Percentiles rank a stretch among this genome's conserved stretches.
phyloP scores from a whole-genome alignment of 495 filamentous ascomycete genomes.

The Jackrogersella multiformis region DNA sequence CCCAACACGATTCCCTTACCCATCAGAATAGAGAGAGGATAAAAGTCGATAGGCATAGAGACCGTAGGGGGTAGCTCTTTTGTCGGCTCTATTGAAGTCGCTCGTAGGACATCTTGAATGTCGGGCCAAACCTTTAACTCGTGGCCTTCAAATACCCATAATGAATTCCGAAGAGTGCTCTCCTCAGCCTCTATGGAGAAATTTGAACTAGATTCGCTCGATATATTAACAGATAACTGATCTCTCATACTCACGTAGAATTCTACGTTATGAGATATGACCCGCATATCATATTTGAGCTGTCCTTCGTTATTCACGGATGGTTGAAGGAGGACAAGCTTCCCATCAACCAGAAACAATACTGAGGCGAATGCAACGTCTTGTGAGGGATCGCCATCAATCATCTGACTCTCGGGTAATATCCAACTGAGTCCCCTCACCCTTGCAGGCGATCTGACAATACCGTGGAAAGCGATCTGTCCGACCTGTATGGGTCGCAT shows the following conservation, averaged over 20 bases:
- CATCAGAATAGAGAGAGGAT: slow-evolving; percentile 86
- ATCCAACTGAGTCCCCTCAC: slow-evolving; percentile 97
- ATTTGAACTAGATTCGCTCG: slow-evolving; percentile 31
- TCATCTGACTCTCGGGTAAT: slow-evolving; percentile 87
- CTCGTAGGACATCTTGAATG: slow-evolving; percentile 83
- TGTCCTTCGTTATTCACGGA: slow-evolving; percentile 77
- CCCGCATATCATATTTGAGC: slow-evolving; percentile 97
- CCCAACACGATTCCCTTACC: slow-evolving; percentile 89
- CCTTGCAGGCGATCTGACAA: slow-evolving; percentile 90
- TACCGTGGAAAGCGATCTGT: slow-evolving; percentile 95
- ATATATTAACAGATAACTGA: slow-evolving; percentile 62
- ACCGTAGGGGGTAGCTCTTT: slow-evolving; percentile 71
- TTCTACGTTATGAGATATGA: slow-evolving; percentile 94
- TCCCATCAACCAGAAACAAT: slow-evolving; percentile 93
- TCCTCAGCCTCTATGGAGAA: slow-evolving; percentile 48
- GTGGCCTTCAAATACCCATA: slow-evolving; percentile 93
- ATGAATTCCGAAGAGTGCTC: slow-evolving; percentile 77
- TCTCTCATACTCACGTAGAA: slow-evolving; percentile 94
- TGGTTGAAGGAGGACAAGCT: slow-evolving; percentile 91
- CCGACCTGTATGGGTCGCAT: slow-evolving; percentile 90
- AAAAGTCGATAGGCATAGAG: slow-evolving; percentile 81
- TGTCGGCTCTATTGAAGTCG: slow-evolving; percentile 65
- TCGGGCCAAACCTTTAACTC: slow-evolving; percentile 88
- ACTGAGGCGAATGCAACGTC: slow-evolving; percentile 96
- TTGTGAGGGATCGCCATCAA: slow-evolving; percentile 92